Base-by-base conservation (phyloP, 202 grass and related monocot genomes). In the Digitaria exilis region DNA sequence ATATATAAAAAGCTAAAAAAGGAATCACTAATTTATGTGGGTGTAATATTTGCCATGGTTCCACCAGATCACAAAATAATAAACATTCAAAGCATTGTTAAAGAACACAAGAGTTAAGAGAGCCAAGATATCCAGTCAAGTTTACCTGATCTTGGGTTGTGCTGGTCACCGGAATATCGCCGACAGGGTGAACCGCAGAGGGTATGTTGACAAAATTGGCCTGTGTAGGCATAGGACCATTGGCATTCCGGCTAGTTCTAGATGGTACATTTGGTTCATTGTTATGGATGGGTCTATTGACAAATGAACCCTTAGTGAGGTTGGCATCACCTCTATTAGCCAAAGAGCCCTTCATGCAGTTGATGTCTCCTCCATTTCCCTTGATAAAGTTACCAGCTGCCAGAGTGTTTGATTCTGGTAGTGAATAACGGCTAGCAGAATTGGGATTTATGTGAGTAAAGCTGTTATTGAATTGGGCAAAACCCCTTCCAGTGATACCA, bases 61-160 rank as follows among this genome's bases (percentile, higher is more conserved):
- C 25, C 17, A 55, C 34, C 26, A 82, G 43, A 77, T 77, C 3
- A 11, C 17, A 6, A 28, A 37, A 10, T n/a, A 48, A 16, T 54
- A 66, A 16, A 30, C 67, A 68, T 44, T 32, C 25, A 43, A 63
- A 81, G 18, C 17, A 79, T 37, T 43, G 17, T 45, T 67, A 28
- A 50, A 84, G 22, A 79, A 9, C 1, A 1, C 45, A 84, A 41
- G 15, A 84, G 39, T 56, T 71, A 63, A 15, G 15, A 50, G 65
- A 64, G 17, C 54, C 25, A 58, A 70, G 17, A 70, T 41, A 81
- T 79, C 26, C 51, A 52, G 52, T 46, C 7, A 77, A 62, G 60
- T 79, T 85, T 97, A 97, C 92, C 95, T 93, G 90, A 84, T 97
- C 90, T 88, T 82, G 88, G 76, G 86, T 82, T 82, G 91, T 88